These are phyloP conservation scores for Proliferodiscus dingleyae DNA, from an alignment of 2,329 filamentous ascomycete genomes.

Conservation along the genomic window DNA sequence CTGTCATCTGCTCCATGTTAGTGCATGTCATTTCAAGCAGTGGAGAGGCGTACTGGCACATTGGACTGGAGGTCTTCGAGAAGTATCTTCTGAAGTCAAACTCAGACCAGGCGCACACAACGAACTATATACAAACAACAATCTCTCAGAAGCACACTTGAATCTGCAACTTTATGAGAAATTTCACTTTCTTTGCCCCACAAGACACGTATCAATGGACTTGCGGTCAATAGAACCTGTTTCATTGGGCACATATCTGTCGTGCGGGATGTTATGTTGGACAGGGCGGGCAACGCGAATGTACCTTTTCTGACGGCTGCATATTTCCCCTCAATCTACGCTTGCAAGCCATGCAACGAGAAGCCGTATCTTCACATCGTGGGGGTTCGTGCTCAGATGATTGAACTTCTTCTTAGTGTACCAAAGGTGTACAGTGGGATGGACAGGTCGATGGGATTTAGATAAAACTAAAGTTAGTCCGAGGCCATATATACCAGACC, in stretches of 20 bases:
- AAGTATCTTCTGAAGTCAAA: neutral
- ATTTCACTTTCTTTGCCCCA: neutral
- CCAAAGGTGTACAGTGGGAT: neutral
- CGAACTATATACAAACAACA: neutral
- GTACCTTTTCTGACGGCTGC: conserved; percentile 3
- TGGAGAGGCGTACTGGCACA: neutral
- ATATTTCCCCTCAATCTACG: neutral
- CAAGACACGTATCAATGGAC: conserved; percentile 1
- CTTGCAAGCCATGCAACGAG: neutral
- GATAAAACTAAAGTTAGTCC: no score
- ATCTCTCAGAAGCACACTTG: neutral
- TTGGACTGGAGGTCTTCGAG: neutral
- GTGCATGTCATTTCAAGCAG: neutral
- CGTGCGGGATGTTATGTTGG: neutral
- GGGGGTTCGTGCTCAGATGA: neutral
- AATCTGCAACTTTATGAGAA: neutral
- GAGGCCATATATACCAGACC: no score
- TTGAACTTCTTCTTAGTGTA: neutral
- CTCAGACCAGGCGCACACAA: neutral
- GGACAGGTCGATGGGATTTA: no score
- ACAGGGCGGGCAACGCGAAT: conserved; percentile 1
- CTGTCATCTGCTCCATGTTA: neutral
- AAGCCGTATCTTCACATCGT: neutral
- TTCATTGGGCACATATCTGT: neutral
- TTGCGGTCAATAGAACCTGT: conserved; percentile 1